These are phyloP conservation scores for Spergularia bocconei DNA, from an alignment of 148 eudicot genomes.

Conservation along the genomic window DNA sequence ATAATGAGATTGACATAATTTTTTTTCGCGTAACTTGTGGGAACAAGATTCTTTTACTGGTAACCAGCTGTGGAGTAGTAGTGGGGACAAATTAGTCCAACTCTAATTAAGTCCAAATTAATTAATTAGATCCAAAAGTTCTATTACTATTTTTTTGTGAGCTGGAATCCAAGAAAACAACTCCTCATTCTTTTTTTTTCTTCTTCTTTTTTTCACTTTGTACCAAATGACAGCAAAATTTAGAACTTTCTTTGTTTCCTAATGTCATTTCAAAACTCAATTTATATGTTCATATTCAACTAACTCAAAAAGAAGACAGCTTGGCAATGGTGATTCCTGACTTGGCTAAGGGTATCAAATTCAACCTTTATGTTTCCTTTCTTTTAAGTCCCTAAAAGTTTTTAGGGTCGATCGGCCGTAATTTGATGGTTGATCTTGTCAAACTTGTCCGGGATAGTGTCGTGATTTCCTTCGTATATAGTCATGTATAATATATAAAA, in stretches of 20 bases:
- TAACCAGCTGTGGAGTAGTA: slow-evolving; percentile 61
- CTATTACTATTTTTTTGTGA: slow-evolving; percentile 17
- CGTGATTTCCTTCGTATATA: no score
- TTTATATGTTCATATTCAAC: not conserved
- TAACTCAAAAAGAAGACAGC: slow-evolving; percentile 29
- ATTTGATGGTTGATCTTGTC: no score
- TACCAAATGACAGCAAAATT: slow-evolving; percentile 15
- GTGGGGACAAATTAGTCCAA: slow-evolving; percentile 40
- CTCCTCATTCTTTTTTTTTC: not conserved
- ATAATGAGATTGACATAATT: not conserved
- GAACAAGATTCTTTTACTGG: slow-evolving; percentile 42
- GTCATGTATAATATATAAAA: no score
- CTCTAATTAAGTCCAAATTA: slow-evolving; percentile 24
- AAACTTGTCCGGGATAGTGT: no score
- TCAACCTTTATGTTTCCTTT: not conserved
- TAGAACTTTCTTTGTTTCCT: not conserved
- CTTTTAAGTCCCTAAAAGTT: not conserved
- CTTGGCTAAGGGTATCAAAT: slow-evolving; percentile 28
- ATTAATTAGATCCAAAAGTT: slow-evolving; percentile 7
- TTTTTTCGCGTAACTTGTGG: slow-evolving; percentile 43
- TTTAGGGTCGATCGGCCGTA: not conserved
- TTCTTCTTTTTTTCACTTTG: not conserved
- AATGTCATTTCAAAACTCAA: slow-evolving; percentile 6
- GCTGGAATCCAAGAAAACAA: slow-evolving; percentile 57
- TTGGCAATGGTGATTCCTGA: slow-evolving; percentile 42